Conservation (phyloP, 345 rosid genomes). For the Excoecaria agallocha region DNA sequence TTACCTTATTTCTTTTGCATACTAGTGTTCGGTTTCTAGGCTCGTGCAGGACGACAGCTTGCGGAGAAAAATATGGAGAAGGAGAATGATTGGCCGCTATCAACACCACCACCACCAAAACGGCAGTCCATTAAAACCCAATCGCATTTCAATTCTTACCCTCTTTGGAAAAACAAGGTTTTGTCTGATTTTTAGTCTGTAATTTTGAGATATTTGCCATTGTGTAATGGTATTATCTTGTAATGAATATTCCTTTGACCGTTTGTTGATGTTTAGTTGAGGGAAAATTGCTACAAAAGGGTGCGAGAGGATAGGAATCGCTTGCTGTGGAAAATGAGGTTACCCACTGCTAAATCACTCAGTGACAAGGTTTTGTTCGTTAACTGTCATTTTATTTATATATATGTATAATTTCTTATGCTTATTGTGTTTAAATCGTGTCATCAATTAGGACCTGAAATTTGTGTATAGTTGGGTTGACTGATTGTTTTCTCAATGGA, state of each 20-base stretch:
- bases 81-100: neutral
- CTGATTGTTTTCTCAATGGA: no score
- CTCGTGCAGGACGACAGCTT: neutral
- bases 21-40: neutral
- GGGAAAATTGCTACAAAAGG: conserved; percentile 73
- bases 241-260: neutral
- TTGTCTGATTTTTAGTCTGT: neutral
- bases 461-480: no score
- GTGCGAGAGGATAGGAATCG: conserved; percentile 68
- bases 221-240: neutral
- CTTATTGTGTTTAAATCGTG: neutral
- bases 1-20: no score
- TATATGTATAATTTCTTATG: neutral
- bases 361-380: conserved; percentile 43
- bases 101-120: conserved; percentile 18
- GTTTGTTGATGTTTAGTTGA: conserved; percentile 39
- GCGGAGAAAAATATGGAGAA: neutral
- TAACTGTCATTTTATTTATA: no score
- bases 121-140: conserved; percentile 46
- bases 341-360: conserved; percentile 43
- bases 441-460: neutral
- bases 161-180: conserved; percentile 68
- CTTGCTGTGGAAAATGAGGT: conserved; percentile 77
- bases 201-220: neutral
- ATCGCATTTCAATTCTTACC: conserved; percentile 39